Conservation (phyloP, 306 rosid genomes). For the Lathyrus tuberosus region DNA sequence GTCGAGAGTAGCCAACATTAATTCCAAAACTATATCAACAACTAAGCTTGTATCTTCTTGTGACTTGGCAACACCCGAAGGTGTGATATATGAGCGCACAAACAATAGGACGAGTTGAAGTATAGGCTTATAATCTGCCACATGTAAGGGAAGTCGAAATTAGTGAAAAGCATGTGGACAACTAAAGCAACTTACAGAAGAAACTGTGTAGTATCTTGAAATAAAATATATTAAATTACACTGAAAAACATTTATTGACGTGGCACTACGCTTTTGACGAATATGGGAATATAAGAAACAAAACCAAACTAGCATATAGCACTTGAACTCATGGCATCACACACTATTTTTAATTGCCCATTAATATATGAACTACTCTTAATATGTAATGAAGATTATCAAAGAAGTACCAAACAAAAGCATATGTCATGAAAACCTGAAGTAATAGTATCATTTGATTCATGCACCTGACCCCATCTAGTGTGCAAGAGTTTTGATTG, state of each 20-base stretch:
- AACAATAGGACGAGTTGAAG: constrained; percentile 57
- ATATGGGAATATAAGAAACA: not conserved
- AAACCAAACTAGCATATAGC: constrained; percentile 19
- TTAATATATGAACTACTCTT: not conserved
- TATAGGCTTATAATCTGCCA: constrained; percentile 67
- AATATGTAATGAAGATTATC: constrained; percentile 14
- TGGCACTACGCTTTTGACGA: not conserved
- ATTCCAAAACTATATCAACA: constrained; percentile 58
- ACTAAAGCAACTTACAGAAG: constrained; percentile 13
- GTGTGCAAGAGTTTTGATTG: too few relatives aligned
- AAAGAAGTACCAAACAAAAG: constrained; percentile 8
- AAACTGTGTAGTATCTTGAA: constrained; percentile 4
- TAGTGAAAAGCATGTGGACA: constrained; percentile 26
- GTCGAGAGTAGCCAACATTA: constrained; percentile 67
- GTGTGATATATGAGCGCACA: constrained; percentile 48
- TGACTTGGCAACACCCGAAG: constrained; percentile 45
- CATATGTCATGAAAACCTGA: not conserved
- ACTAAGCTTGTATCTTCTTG: constrained; percentile 48
- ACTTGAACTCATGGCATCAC: constrained; percentile 29
- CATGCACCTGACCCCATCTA: not conserved
- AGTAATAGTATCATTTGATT: constrained; percentile 1
- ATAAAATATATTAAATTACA: not conserved
- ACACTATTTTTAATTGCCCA: constrained; percentile 12
- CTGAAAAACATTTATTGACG: not conserved
- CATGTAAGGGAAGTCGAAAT: constrained; percentile 32